Conservation (phyloP, 352 stramenopile species). For the Phytopythium litorale region DNA sequence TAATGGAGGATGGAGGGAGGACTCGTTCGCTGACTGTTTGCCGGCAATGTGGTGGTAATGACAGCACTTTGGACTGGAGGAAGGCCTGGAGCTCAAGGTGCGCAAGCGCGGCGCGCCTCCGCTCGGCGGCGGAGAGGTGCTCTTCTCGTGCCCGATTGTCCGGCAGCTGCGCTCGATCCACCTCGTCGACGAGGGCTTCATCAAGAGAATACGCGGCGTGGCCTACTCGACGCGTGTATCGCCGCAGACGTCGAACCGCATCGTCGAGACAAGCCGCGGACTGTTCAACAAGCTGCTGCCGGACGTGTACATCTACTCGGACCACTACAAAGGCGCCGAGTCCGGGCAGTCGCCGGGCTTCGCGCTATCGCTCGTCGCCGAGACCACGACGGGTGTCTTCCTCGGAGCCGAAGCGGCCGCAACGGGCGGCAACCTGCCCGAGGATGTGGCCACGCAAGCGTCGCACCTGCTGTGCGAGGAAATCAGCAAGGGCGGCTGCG, state of each 20-base stretch:
- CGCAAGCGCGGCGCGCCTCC: conserved; percentile 90
- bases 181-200: conserved; percentile 95
- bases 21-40: neutral
- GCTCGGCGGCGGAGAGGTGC: conserved; percentile 79
- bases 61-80: conserved; percentile 94
- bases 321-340: conserved; percentile 95
- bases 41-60: neutral
- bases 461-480: conserved; percentile 96
- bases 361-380: conserved; percentile 92
- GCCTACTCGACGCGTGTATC: conserved; percentile 97
- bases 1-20: neutral
- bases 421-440: conserved; percentile 85
- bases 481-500: conserved; percentile 91
- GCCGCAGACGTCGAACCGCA: conserved; percentile 96
- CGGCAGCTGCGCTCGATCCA: conserved; percentile 93
- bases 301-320: conserved; percentile 99
- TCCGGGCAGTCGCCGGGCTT: conserved; percentile 91
- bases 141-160: conserved; percentile 95
- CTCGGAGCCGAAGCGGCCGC: conserved; percentile 91
- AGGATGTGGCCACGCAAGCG: conserved; percentile 94
- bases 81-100: conserved; percentile 81
- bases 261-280: conserved; percentile 94
- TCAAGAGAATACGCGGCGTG: conserved; percentile 97
- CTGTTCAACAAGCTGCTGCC: conserved; percentile 98
- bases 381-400: conserved; percentile 96